A percentile compares a stretch with the other conserved stretches of the same genome.
These are phyloP conservation scores for Aspergillus sp. DNA, from an alignment of 2,329 filamentous ascomycete genomes.

Conservation along the genomic window DNA sequence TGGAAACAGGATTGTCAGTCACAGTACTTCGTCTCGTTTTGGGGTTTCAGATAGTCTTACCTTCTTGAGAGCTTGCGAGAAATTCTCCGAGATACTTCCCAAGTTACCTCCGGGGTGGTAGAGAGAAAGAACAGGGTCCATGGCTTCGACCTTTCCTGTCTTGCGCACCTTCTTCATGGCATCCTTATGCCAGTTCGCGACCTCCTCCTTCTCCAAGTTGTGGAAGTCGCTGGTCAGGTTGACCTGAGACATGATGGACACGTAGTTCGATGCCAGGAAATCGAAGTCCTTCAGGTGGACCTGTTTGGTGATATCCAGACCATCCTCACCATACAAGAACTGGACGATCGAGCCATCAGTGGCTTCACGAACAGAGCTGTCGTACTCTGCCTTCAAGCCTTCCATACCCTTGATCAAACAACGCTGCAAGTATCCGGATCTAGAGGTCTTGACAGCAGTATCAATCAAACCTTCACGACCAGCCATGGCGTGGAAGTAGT, in stretches of 20 bases:
- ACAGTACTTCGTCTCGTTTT: neutral
- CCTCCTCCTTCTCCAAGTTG: slow-evolving; percentile 67
- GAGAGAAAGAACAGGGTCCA: slow-evolving; percentile 73
- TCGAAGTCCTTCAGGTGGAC: slow-evolving; percentile 88
- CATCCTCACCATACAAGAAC: slow-evolving; percentile 96
- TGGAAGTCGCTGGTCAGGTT: slow-evolving; percentile 62
- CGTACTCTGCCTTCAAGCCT: slow-evolving; percentile 86
- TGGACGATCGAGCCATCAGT: slow-evolving; percentile 91
- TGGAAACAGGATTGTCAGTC: slow-evolving; percentile 33
- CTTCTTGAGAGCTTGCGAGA: slow-evolving; percentile 69
- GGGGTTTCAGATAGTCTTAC: slow-evolving; percentile 36
- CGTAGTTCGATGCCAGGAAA: slow-evolving; percentile 84
- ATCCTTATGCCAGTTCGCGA: slow-evolving; percentile 61
- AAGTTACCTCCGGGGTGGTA: slow-evolving; percentile 76
- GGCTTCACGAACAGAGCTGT: slow-evolving; percentile 83
- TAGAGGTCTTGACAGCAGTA: slow-evolving; percentile 96
- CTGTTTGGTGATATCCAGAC: slow-evolving; percentile 89
- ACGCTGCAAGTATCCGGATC: slow-evolving; percentile 92
- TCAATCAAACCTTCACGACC: slow-evolving; percentile 97
- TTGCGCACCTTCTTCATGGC: slow-evolving; percentile 80
- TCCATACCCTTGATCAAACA: slow-evolving; percentile 99
- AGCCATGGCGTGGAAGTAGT: slow-evolving; percentile 99
- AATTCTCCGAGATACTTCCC: slow-evolving; percentile 87
- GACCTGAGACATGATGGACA: slow-evolving; percentile 76
- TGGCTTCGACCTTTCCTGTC: slow-evolving; percentile 64